Base-by-base conservation (phyloP, 331 rosid species). In the Telfairia occidentalis region DNA sequence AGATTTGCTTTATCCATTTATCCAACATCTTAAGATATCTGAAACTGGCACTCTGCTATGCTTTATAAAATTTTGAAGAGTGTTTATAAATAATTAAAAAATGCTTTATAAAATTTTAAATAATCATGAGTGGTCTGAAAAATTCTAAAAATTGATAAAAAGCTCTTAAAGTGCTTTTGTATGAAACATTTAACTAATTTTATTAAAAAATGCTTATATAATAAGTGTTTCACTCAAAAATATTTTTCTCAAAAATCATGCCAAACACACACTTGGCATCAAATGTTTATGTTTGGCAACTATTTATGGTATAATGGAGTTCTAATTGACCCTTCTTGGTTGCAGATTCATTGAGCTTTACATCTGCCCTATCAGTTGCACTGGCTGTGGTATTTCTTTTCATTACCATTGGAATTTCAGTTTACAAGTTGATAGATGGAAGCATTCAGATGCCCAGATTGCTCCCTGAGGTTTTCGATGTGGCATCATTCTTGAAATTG, bases 311-410 rank as follows among this genome's bases (percentile, higher is more conserved):
- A 23, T 77, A 52, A 49, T 24, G 30, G 66, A 65, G 81, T 58
- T 82, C 71, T 82, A 55, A 71, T 29, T 13, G 12, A 32, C 43
- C 16, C 66, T 59, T 67, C 43, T 75, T 23, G 77, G 67, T 82
- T 85, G 85, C 97, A 94, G 98, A 94, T 91, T 94, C 98, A 35
- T 83, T 94, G 88, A 91, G 95, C 64, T 94, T 84, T 82, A 88
- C 97, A 13, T 94, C 98, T 63, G 97, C 98, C 18, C 45, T 94
- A 71, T 94, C 98, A 30, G 84, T 94, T 79, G 98, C 73, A 35
- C 86, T 94, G 77, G 98, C 98, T 70, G 86, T 89, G 81, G 84
- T 80, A 57, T 94, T 91, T 79, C 98, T 94, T 75, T 82, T 91
- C 63, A 91, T 94, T 76, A 95, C 98, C 34, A 85, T 91, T 75